Evolutionary conservation across 2,329 filamentous ascomycete species (phyloP).

Genomic region (Paracoccidioides lutzii): DNA sequence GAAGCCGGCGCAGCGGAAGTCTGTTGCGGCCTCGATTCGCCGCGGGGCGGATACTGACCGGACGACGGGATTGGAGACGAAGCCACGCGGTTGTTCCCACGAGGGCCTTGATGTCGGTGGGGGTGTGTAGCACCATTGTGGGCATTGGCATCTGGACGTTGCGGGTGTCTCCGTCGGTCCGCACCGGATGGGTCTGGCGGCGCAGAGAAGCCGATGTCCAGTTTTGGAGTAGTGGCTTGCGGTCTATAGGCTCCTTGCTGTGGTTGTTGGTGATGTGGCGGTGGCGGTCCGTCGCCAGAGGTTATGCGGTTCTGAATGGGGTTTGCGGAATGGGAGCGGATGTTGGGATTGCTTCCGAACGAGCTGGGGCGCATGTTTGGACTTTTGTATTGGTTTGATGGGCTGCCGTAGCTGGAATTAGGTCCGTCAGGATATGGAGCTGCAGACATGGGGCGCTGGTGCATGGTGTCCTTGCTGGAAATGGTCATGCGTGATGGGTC

Average conservation of each 20-base stretch:
- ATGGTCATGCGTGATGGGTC: constrained; percentile 34
- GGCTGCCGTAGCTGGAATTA: constrained; percentile 20
- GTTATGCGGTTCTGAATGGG: constrained; percentile 15
- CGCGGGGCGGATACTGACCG: constrained; percentile 7
- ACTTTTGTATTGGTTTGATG: constrained; percentile 19
- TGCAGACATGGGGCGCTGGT: constrained; percentile 19
- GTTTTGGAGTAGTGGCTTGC: constrained; percentile 21
- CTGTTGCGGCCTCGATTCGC: constrained; percentile 8
- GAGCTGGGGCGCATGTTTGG: constrained; percentile 32
- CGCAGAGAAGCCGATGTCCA: constrained; percentile 37
- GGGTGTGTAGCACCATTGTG: constrained; percentile 12
- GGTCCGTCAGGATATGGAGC: constrained; percentile 33
- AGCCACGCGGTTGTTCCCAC: background rate
- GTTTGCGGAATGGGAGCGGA: constrained; percentile 28
- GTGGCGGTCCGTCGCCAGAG: constrained; percentile 15
- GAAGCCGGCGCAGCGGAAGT: constrained; percentile 6
- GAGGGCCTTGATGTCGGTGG: background rate
- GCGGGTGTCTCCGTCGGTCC: constrained; percentile 29
- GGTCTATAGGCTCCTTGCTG: constrained; percentile 17
- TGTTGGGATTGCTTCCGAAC: constrained; percentile 37
- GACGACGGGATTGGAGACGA: background rate
- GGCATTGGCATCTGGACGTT: constrained; percentile 21
- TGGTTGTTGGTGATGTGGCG: constrained; percentile 18
- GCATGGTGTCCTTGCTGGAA: constrained; percentile 15
- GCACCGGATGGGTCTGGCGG: constrained; percentile 29